Base-by-base conservation (phyloP, 164 flowering plant genomes). In the Stephania cephalantha region DNA sequence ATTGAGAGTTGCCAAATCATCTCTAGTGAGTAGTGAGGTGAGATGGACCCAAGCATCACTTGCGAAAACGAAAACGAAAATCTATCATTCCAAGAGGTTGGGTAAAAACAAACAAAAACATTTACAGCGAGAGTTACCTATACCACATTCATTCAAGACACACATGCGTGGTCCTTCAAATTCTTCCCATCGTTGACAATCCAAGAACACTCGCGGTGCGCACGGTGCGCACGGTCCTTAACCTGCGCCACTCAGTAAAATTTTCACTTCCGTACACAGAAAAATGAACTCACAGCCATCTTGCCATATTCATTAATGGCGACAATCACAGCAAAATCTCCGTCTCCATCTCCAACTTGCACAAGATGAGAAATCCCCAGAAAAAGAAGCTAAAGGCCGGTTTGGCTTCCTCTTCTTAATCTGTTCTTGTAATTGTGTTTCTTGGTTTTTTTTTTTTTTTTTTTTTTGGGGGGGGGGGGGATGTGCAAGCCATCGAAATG, bases 401-500 rank as follows among this genome's bases (percentile, higher is more conserved):
- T 35, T 35, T 35, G 42, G 42, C 2, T 35, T 35, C 42, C 42
- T 35, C 3, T 64, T 64, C 6, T 74, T 68, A 6, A 15, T 58
- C 45, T 8, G n/a, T 58, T 7, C 7, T 75, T 46, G 17, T 15
- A 29, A 6, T 73, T 30, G 17, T 35, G 42, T 35, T 35, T 35
- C 42, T 35, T 2, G 42, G 1, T 35, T 35, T 35, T 31, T 9
- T 6, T 2, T 70, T 50, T 2, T 0, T 35, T 35, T 1, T 1
- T 31, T 31, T 1, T 1, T 31, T 31, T 31, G 35, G 52, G 63
- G 13, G 29, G 71, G 70, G 74, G 13, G 42, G 68, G 9, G 64
- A 65, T 76, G 72, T 68, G 74, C 65, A 50, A 58, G 58, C 74
- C 55, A 20, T 58, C 7, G 83, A 74, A 75, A 91, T 94, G 98